A percentile compares a stretch with the other conserved stretches of the same genome.
Conservation (phyloP, 1,139 yeast genomes). For the Scheffersomyces illinoinensis region DNA sequence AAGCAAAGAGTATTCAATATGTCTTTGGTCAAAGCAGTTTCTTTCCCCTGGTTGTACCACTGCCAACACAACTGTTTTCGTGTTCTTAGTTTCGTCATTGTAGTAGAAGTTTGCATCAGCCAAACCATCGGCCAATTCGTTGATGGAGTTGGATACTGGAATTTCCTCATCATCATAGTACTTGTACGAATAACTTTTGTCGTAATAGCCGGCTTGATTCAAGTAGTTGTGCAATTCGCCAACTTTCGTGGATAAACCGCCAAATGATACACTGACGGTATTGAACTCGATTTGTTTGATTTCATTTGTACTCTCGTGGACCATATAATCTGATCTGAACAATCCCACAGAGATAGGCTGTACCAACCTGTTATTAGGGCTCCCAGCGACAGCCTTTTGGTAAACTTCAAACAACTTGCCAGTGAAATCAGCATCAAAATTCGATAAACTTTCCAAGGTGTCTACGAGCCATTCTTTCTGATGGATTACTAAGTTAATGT, state of each 20-base stretch:
- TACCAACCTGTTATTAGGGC: constrained; percentile 43
- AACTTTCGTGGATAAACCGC: constrained; percentile 81
- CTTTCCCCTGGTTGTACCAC: constrained; percentile 85
- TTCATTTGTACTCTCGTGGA: constrained; percentile 35
- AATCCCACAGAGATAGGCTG: constrained; percentile 81
- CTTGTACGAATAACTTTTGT: constrained; percentile 29
- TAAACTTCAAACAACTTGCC: constrained; percentile 72
- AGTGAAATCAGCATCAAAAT: constrained; percentile 74
- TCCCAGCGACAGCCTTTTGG: constrained; percentile 38
- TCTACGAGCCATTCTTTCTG: constrained; percentile 59
- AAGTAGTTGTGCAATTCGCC: constrained; percentile 72
- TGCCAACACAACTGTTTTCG: constrained; percentile 62
- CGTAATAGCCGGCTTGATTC: constrained; percentile 58
- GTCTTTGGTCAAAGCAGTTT: constrained; percentile 88
- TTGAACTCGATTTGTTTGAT: constrained; percentile 96
- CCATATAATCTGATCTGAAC: constrained; percentile 89
- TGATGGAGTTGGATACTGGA: constrained; percentile 67
- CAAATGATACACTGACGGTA: constrained; percentile 94
- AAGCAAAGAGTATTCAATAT: constrained; percentile 70
- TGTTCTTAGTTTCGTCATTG: constrained; percentile 17
- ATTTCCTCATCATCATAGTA: constrained; percentile 52
- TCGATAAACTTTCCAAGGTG: constrained; percentile 55
- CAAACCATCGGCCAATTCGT: constrained; percentile 67
- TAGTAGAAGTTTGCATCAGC: constrained; percentile 66
- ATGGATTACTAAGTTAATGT: constrained; percentile 60